phyloP scores from a whole-genome alignment of 805 yeast species.

The Ascoidea rubescens region DNA sequence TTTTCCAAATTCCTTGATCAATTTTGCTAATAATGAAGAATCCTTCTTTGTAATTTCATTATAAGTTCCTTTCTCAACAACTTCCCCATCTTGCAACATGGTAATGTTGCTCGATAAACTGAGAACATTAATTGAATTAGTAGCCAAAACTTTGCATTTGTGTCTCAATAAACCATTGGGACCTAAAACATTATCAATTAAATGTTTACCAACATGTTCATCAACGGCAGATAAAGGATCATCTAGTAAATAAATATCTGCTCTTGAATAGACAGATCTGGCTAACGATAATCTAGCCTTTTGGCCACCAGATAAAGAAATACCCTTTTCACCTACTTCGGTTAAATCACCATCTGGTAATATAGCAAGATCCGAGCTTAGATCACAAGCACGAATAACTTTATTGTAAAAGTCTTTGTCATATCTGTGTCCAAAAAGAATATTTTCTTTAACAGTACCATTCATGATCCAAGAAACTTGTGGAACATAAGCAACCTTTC shows the following conservation, averaged over 20 bases:
- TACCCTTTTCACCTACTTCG: conserved; percentile 94
- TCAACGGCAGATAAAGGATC: conserved; percentile 95
- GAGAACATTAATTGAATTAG: conserved; percentile 75
- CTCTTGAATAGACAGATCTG: conserved; percentile 88
- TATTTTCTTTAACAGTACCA: conserved; percentile 83
- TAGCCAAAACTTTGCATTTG: conserved; percentile 69
- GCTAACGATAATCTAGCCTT: conserved; percentile 92
- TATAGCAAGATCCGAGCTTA: conserved; percentile 60
- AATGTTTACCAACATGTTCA: conserved; percentile 86
- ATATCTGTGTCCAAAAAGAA: conserved; percentile 75
- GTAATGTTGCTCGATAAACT: conserved; percentile 59
- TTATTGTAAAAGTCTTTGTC: conserved; percentile 71
- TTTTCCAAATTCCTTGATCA: conserved; percentile 52
- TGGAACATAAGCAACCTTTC: conserved; percentile 77
- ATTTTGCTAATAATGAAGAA: conserved; percentile 34
- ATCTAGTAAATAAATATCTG: conserved; percentile 82
- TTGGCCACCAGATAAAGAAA: conserved; percentile 93
- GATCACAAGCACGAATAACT: conserved; percentile 82
- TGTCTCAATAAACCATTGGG: conserved; percentile 61
- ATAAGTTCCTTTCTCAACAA: conserved; percentile 54
- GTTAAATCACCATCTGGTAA: conserved; percentile 87
- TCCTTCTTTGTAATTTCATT: conserved; percentile 31
- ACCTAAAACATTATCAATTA: conserved; percentile 74
- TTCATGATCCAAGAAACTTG: conserved; percentile 97
- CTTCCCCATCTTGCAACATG: conserved; percentile 54